phyloP scores from a whole-genome alignment of 208 protist species.

The Crithidia expoeki region DNA sequence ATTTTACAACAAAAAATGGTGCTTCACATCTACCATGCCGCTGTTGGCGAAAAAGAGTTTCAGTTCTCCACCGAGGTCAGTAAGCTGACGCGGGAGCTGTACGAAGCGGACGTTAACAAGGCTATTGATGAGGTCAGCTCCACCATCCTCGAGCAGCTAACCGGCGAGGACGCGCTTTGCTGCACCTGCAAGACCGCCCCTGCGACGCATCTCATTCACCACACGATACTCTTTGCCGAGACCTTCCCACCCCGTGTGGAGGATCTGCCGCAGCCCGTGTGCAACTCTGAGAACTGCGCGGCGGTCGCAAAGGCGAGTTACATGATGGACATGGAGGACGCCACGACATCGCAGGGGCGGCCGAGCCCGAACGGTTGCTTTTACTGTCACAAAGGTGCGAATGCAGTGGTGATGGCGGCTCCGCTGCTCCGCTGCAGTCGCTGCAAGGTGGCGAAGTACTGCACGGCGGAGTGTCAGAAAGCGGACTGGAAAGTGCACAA shows the following conservation, averaged over 20 bases:
- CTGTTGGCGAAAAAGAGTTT: constrained; percentile 63
- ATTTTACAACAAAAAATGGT: constrained; percentile 20
- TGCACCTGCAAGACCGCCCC: constrained; percentile 40
- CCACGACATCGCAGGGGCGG: constrained; percentile 15
- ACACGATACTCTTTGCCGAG: constrained; percentile 59
- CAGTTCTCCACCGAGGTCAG: constrained; percentile 54
- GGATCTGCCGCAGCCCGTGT: constrained; percentile 58
- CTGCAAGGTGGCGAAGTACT: constrained; percentile 80
- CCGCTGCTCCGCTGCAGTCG: constrained; percentile 63
- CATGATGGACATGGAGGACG: constrained; percentile 61
- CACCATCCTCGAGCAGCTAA: constrained; percentile 50
- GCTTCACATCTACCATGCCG: constrained; percentile 64
- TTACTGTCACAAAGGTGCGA: constrained; percentile 35
- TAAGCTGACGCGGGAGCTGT: constrained; percentile 39
- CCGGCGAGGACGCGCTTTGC: constrained; percentile 45
- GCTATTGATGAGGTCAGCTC: constrained; percentile 46
- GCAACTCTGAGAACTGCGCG: constrained; percentile 39
- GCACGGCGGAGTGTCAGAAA: constrained; percentile 62
- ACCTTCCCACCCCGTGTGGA: constrained; percentile 53
- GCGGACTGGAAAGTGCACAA: constrained; percentile 68
- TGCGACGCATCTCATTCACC: constrained; percentile 57
- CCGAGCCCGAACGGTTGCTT: constrained; percentile 51
- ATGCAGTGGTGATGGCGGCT: constrained; percentile 5
- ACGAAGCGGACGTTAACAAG: constrained; percentile 35
- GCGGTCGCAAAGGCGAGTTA: constrained; percentile 37